Evolutionary conservation across 768 basidiomycete species (phyloP).

Genomic region (Podaxis pistillaris): DNA sequence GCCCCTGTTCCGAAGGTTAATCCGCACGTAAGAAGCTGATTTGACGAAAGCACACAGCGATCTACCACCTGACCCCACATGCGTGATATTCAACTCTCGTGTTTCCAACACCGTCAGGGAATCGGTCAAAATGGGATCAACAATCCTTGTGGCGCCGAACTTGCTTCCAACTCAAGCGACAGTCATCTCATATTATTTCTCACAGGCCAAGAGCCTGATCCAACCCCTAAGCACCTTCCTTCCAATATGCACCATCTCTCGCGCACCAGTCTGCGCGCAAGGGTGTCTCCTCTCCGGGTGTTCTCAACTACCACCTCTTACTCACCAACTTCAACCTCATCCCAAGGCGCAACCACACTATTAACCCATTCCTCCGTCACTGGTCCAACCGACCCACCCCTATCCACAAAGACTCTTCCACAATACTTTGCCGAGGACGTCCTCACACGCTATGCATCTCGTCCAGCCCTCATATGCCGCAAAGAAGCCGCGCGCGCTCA

Average conservation of each 20-base stretch:
- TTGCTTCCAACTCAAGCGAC: too few species aligned
- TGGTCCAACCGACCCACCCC: conserved; percentile 55
- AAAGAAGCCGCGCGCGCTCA: conserved; percentile 57
- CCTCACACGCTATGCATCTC: conserved; percentile 41
- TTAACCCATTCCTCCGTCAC: conserved; percentile 52
- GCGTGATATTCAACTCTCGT: too few species aligned
- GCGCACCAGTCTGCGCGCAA: conserved; percentile 15
- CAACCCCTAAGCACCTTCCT: neutral
- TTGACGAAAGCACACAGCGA: too few species aligned
- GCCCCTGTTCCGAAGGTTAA: too few species aligned
- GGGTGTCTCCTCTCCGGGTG: neutral
- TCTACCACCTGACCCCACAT: too few species aligned
- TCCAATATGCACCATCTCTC: conserved; percentile 8
- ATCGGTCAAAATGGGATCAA: too few species aligned
- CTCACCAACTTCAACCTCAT: neutral
- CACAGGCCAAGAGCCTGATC: neutral
- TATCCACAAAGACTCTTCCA: conserved; percentile 54
- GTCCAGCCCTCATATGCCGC: conserved; percentile 65
- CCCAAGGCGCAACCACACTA: neutral
- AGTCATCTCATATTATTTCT: too few species aligned
- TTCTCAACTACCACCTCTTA: neutral
- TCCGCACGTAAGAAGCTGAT: too few species aligned
- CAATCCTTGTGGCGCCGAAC: too few species aligned
- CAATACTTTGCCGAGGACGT: conserved; percentile 62
- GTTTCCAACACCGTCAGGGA: too few species aligned